Evolutionary conservation across 2,329 filamentous ascomycete genomes (phyloP).

Genomic region (Penicillium sp.): DNA sequence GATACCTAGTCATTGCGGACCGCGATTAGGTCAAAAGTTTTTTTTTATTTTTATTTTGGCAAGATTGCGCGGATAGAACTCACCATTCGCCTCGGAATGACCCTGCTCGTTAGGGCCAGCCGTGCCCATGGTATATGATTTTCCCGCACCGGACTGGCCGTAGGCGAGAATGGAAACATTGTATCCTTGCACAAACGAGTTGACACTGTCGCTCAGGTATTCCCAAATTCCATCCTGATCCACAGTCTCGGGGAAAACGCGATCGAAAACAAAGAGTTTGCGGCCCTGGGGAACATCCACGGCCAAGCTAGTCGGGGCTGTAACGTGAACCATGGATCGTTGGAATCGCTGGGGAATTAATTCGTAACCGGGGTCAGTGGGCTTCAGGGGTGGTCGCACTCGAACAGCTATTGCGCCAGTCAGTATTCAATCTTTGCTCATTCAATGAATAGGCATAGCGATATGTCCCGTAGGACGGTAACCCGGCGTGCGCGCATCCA

Average conservation of each 20-base stretch:
- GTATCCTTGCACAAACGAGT: slow-evolving; percentile 90
- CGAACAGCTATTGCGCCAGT: slow-evolving; percentile 67
- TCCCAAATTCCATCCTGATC: slow-evolving; percentile 91
- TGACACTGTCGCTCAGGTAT: slow-evolving; percentile 85
- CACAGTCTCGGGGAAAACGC: slow-evolving; percentile 81
- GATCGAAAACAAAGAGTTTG: slow-evolving; percentile 95
- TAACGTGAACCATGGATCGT: slow-evolving; percentile 85
- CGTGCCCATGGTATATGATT: slow-evolving; percentile 98
- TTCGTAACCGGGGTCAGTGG: slow-evolving; percentile 86
- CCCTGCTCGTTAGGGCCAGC: slow-evolving; percentile 77
- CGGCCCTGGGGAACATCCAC: slow-evolving; percentile 90
- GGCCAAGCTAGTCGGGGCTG: slow-evolving; percentile 76
- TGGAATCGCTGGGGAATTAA: slow-evolving; percentile 95
- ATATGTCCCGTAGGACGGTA: not conserved
- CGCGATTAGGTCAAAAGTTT: slow-evolving; percentile 3
- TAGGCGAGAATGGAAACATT: slow-evolving; percentile 98
- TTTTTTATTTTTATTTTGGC: too few relatives aligned
- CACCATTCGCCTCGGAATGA: slow-evolving; percentile 73
- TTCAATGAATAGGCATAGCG: too few relatives aligned
- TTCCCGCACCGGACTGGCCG: slow-evolving; percentile 94
- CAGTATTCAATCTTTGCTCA: not conserved
- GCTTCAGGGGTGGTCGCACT: slow-evolving; percentile 79
- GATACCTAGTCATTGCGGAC: slow-evolving; percentile 61
- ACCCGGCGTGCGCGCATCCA: slow-evolving; percentile 2
- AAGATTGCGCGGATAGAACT: slow-evolving; percentile 32